These are phyloP conservation scores for Chlamydomonas reinhardtii DNA, from an alignment of 163 green algal species.

Conservation along the genomic window DNA sequence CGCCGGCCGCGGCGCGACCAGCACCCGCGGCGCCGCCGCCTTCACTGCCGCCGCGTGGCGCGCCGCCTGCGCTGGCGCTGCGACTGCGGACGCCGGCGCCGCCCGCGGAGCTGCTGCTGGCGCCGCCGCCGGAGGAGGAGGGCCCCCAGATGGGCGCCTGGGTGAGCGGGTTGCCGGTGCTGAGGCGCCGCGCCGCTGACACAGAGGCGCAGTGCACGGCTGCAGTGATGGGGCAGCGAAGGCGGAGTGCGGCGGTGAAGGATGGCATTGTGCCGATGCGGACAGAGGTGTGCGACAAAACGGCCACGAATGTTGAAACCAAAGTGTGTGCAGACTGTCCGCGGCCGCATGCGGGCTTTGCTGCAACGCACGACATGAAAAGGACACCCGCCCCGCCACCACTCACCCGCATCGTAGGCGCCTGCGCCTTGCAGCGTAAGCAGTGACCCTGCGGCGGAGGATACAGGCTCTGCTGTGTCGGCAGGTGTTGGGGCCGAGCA, in stretches of 20 bases:
- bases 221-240: too few species aligned
- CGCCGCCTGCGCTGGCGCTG: background rate
- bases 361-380: constrained; percentile 83
- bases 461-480: constrained; percentile 2
- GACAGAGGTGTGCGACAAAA: too few species aligned
- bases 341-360: too few species aligned
- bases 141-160: constrained; percentile 28
- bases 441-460: constrained; percentile 67
- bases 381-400: too few species aligned
- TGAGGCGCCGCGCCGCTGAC: constrained; percentile 79
- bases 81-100: background rate
- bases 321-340: too few species aligned
- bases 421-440: constrained; percentile 88
- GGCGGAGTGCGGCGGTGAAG: too few species aligned
- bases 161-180: constrained; percentile 10
- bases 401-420: constrained; percentile 81
- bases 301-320: too few species aligned
- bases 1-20: background rate
- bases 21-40: background rate
- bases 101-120: background rate
- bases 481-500: background rate
- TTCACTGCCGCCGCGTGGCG: background rate
- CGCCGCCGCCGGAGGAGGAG: background rate
- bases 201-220: constrained; percentile 91
- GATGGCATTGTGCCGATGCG: too few species aligned